These are phyloP conservation scores for Amaranthus palmeri DNA, from an alignment of 148 eudicot genomes.

Conservation along the genomic window DNA sequence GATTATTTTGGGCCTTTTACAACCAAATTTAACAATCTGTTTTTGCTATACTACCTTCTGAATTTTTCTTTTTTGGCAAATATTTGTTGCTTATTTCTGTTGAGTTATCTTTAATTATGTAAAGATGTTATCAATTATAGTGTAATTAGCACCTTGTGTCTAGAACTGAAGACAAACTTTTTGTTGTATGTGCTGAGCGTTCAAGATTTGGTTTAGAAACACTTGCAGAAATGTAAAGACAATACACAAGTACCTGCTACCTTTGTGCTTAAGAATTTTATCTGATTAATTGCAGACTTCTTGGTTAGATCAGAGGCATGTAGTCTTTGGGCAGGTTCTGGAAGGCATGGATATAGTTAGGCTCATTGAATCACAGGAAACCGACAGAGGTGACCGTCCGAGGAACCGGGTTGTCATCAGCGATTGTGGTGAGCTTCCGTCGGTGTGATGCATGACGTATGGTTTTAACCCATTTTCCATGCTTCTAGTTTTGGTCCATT, in stretches of 20 bases:
- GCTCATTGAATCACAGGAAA: constrained; percentile 77
- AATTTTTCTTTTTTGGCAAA: no score
- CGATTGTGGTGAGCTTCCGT: constrained; percentile 86
- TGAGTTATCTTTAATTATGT: no score
- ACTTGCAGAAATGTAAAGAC: no score
- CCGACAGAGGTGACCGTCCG: constrained; percentile 94
- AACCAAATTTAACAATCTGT: no score
- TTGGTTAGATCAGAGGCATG: constrained; percentile 90
- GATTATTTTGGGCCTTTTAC: no score
- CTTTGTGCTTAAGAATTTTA: neutral
- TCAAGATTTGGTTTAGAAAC: neutral
- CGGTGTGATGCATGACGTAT: constrained; percentile 29
- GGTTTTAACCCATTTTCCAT: neutral
- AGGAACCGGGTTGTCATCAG: constrained; percentile 65
- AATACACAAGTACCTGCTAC: neutral
- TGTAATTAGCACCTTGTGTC: neutral
- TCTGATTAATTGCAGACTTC: constrained; percentile 55
- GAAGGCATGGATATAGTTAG: constrained; percentile 92
- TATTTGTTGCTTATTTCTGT: no score
- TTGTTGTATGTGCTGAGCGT: neutral
- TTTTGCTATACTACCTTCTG: no score
- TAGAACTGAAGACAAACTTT: neutral
- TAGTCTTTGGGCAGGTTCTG: constrained; percentile 86
- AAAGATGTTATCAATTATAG: no score
- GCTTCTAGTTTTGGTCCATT: neutral